These are phyloP conservation scores for Cercospora janseana DNA, from an alignment of 2,329 filamentous ascomycete species.

Conservation along the genomic window DNA sequence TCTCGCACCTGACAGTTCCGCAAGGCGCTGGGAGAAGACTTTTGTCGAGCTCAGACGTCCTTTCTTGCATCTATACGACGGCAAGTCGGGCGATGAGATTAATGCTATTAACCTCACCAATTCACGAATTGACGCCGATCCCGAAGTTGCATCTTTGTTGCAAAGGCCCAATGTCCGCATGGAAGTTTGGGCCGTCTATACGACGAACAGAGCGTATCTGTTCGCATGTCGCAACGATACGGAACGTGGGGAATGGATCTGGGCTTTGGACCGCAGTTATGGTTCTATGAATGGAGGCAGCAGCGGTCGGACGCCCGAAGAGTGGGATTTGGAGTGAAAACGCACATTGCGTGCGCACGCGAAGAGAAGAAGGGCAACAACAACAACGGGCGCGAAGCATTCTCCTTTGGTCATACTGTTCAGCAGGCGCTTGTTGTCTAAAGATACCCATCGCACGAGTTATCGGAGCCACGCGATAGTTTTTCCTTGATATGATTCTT, in stretches of 20 bases:
- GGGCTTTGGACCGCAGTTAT: slow-evolving; percentile 82
- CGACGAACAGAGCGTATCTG: slow-evolving; percentile 84
- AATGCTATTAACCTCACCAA: slow-evolving; percentile 86
- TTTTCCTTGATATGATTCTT: neutral
- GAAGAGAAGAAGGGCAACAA: no score
- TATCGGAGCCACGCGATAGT: slow-evolving; percentile 8
- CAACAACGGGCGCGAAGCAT: no score
- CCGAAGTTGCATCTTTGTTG: slow-evolving; percentile 78
- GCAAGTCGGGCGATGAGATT: slow-evolving; percentile 82
- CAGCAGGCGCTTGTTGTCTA: slow-evolving; percentile 7
- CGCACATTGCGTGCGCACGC: neutral
- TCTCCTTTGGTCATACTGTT: neutral
- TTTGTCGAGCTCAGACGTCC: slow-evolving; percentile 90
- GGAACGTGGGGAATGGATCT: slow-evolving; percentile 96
- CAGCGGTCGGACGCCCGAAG: slow-evolving; percentile 27
- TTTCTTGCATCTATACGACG: slow-evolving; percentile 81
- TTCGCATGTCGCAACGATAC: slow-evolving; percentile 86
- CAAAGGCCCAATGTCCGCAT: slow-evolving; percentile 36
- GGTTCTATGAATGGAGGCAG: slow-evolving; percentile 49
- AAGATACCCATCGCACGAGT: slow-evolving; percentile 10
- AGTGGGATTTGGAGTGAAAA: slow-evolving; percentile 16
- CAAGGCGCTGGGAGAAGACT: slow-evolving; percentile 81
- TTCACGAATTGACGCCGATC: slow-evolving; percentile 86
- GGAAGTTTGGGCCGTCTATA: slow-evolving; percentile 86
- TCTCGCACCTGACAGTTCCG: slow-evolving; percentile 72